Evolutionary conservation across 805 yeast genomes (phyloP).

Genomic region (Barnettozyma wickerhamii): DNA sequence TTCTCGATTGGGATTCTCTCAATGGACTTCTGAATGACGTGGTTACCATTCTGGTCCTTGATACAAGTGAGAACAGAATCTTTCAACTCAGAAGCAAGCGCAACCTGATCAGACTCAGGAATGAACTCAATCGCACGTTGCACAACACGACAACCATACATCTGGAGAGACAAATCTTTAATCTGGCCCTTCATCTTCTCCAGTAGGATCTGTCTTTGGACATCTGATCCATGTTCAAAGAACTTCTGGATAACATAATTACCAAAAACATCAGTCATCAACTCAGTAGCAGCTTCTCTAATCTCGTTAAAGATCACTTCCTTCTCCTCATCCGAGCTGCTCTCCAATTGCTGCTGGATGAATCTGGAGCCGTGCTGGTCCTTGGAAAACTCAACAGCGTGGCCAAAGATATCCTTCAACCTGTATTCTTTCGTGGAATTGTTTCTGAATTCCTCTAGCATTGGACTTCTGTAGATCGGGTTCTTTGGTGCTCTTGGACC

Average conservation of each 20-base stretch:
- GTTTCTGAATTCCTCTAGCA: conserved; percentile 79
- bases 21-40: conserved; percentile 92
- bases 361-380: conserved; percentile 98
- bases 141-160: conserved; percentile 98
- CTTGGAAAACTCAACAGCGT: conserved; percentile 84
- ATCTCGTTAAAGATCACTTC: conserved; percentile 83
- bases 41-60: conserved; percentile 97
- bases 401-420: conserved; percentile 75
- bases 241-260: conserved; percentile 94
- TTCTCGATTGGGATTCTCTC: conserved; percentile 74
- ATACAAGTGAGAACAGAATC: conserved; percentile 62
- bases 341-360: conserved; percentile 81
- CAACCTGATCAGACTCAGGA: conserved; percentile 56
- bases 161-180: conserved; percentile 75
- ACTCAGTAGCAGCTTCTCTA: conserved; percentile 62
- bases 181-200: conserved; percentile 72
- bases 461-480: conserved; percentile 68
- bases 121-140: conserved; percentile 87
- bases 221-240: conserved; percentile 73
- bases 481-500: conserved; percentile 27
- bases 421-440: conserved; percentile 56
- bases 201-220: conserved; percentile 66
- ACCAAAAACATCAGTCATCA: conserved; percentile 97
- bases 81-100: conserved; percentile 65
- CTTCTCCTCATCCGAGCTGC: conserved; percentile 62